Evolutionary conservation across 805 yeast genomes (phyloP).

Genomic region (Candida qinlingensis): DNA sequence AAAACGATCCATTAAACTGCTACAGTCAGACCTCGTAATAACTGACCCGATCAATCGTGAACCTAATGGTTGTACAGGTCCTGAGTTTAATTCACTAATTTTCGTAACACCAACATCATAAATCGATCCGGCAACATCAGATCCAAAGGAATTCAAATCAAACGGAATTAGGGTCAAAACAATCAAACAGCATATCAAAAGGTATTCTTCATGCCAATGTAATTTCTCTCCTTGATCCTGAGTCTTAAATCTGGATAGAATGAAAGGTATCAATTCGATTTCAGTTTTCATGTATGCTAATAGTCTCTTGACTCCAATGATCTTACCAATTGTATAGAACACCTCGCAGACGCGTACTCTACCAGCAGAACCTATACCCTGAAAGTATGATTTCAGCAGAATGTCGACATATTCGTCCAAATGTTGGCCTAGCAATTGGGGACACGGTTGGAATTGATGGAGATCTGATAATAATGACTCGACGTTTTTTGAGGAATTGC

Average conservation of each 20-base stretch:
- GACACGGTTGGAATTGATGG: constrained; percentile 49
- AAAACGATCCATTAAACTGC: constrained; percentile 9
- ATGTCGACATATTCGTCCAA: constrained; percentile 30
- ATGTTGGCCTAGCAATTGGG: constrained; percentile 42
- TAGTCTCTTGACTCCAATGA: constrained; percentile 59
- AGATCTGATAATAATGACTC: constrained; percentile 23
- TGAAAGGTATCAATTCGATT: constrained; percentile 39
- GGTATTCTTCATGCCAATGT: constrained; percentile 43
- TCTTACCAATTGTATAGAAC: constrained; percentile 57
- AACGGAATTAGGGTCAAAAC: constrained; percentile 74
- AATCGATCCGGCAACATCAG: constrained; percentile 28
- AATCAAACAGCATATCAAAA: constrained; percentile 66
- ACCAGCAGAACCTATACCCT: neutral
- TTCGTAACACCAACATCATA: constrained; percentile 30
- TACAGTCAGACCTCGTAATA: constrained; percentile 23
- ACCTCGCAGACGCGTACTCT: constrained; percentile 21
- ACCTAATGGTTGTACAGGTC: constrained; percentile 31
- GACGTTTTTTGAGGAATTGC: neutral
- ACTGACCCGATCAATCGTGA: constrained; percentile 27
- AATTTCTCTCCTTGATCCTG: neutral
- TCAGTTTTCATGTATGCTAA: constrained; percentile 58
- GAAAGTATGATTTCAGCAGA: constrained; percentile 27
- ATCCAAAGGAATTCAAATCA: constrained; percentile 38
- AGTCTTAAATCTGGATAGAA: constrained; percentile 25
- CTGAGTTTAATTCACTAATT: constrained; percentile 34